Conservation (phyloP, 2,329 filamentous ascomycete species). For the Knufia fluminis region DNA sequence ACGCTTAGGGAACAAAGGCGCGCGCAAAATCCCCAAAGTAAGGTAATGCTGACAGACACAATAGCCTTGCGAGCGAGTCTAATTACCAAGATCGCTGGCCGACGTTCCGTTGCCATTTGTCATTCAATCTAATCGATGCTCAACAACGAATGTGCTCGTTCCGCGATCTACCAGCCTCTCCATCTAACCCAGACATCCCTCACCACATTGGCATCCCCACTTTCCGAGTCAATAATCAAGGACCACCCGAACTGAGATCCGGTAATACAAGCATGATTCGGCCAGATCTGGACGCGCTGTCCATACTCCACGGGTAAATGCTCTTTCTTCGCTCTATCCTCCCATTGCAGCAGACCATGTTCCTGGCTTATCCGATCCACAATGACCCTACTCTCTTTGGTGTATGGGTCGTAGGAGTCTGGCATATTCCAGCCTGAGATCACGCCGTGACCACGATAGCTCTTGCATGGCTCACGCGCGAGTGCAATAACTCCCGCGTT, state of each 20-base stretch:
- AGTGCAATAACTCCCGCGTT: constrained; percentile 61
- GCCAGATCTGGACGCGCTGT: constrained; percentile 62
- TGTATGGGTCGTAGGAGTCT: constrained; percentile 15
- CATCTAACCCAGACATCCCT: constrained; percentile 69
- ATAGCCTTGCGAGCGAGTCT: no score
- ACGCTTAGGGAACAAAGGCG: no score
- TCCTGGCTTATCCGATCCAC: constrained; percentile 67
- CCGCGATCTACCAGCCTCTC: constrained; percentile 60
- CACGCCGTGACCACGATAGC: constrained; percentile 63
- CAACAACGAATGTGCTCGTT: no score
- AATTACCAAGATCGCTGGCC: no score
- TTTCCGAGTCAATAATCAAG: constrained; percentile 58
- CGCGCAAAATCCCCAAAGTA: no score
- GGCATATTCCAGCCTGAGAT: constrained; percentile 49
- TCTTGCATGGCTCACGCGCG: constrained; percentile 62
- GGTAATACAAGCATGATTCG: constrained; percentile 73
- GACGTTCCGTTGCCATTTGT: no score
- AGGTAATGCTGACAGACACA: no score
- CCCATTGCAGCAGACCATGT: constrained; percentile 63
- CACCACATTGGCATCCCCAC: constrained; percentile 45
- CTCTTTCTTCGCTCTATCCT: constrained; percentile 31
- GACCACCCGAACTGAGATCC: constrained; percentile 65
- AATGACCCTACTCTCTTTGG: constrained; percentile 48
- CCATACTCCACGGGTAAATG: constrained; percentile 49
- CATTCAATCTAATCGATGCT: no score